Evolutionary conservation across 441 rosid genomes (phyloP).

Genomic region (Corymbia calophylla): DNA sequence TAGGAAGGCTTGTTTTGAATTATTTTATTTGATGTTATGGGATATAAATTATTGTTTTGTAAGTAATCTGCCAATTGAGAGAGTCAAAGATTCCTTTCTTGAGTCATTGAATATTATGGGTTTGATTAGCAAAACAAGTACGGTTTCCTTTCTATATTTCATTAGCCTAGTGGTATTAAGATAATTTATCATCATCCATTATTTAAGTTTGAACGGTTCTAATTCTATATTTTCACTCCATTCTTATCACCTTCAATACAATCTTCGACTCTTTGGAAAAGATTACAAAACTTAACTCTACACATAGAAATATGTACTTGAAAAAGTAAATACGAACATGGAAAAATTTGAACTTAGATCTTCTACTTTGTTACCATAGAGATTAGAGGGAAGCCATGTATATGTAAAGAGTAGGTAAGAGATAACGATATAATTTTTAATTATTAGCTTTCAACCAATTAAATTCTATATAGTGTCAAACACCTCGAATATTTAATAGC

Average conservation of each 20-base stretch:
- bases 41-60: neutral
- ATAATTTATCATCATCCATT: neutral
- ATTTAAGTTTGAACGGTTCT: neutral
- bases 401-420: neutral
- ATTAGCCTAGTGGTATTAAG: neutral
- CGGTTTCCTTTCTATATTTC: neutral
- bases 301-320: neutral
- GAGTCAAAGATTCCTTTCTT: neutral
- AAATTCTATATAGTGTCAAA: neutral
- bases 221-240: neutral
- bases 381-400: neutral
- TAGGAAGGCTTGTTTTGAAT: neutral
- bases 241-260: neutral
- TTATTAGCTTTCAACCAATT: neutral
- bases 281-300: neutral
- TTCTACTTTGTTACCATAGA: rapidly evolving
- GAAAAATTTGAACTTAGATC: neutral
- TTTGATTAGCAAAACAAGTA: neutral
- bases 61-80: neutral
- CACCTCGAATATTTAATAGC: neutral
- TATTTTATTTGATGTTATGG: neutral
- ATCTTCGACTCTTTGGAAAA: neutral
- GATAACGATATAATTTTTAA: no score
- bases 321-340: neutral
- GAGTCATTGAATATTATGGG: neutral